These are phyloP conservation scores for Orbilia oligospora DNA, from an alignment of 2,329 filamentous ascomycete genomes.

Conservation along the genomic window DNA sequence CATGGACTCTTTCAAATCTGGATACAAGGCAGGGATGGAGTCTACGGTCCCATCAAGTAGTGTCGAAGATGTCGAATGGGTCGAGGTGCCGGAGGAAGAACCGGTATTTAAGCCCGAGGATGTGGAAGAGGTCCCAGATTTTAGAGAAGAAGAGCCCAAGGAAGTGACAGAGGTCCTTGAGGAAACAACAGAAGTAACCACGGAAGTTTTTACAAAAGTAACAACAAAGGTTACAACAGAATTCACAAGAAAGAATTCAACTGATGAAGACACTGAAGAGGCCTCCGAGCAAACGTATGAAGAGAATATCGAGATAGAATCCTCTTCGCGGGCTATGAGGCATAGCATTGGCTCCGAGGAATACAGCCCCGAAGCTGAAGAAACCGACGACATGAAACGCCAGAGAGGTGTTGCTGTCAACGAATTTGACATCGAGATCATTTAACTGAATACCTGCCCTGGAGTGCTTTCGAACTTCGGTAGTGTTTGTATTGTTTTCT, in stretches of 20 bases:
- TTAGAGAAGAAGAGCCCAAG: not conserved
- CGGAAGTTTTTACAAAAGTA: slow-evolving; percentile 9
- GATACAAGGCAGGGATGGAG: no score
- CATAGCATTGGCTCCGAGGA: not conserved
- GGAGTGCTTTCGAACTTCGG: not conserved
- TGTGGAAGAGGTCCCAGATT: not conserved
- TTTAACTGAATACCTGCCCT: not conserved
- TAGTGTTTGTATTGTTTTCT: not conserved
- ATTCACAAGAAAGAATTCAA: not conserved
- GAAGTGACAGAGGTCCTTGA: slow-evolving; percentile 1
- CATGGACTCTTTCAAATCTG: no score
- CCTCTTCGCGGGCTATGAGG: not conserved
- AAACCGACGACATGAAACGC: slow-evolving; percentile 16
- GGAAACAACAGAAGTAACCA: slow-evolving; percentile 13
- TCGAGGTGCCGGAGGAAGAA: not conserved
- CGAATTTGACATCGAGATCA: slow-evolving; percentile 37
- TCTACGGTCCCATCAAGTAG: not conserved
- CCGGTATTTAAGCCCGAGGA: not conserved
- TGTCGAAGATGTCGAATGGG: not conserved
- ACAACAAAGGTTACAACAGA: slow-evolving; percentile 16
- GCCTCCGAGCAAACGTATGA: not conserved
- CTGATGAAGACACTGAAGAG: not conserved
- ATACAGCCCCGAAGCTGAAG: not conserved
- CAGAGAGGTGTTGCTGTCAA: slow-evolving; percentile 21
- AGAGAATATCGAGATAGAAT: not conserved